Conservation (phyloP, 768 basidiomycete species). For the Rhizopogon salebrosus region DNA sequence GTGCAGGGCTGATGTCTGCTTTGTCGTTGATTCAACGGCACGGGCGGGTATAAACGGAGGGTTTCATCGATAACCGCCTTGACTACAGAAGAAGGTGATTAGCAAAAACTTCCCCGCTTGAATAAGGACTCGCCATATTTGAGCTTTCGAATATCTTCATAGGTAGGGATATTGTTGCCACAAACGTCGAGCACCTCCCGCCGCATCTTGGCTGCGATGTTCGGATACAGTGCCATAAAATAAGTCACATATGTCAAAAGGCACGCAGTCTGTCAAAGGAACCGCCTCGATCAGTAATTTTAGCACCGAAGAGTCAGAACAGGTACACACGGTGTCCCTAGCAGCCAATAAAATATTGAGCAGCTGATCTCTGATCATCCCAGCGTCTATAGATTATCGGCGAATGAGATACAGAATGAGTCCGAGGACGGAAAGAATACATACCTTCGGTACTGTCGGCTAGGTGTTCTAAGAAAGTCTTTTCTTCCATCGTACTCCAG, state of each 20-base stretch:
- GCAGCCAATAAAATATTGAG: constrained; percentile 74
- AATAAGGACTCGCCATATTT: constrained; percentile 54
- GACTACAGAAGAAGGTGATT: constrained; percentile 35
- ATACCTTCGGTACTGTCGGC: constrained; percentile 60
- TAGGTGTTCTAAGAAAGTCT: constrained; percentile 64
- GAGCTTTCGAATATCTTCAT: constrained; percentile 52
- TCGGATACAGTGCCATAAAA: constrained; percentile 61
- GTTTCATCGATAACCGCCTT: constrained; percentile 78
- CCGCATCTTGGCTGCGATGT: constrained; percentile 47
- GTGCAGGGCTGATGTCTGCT: constrained; percentile 42
- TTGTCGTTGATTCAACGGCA: constrained; percentile 68
- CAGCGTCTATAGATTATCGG: constrained; percentile 40
- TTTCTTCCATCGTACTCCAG: constrained; percentile 38
- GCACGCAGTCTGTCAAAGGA: constrained; percentile 51
- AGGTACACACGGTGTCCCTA: constrained; percentile 61
- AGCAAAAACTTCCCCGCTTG: background rate
- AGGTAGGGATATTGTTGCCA: constrained; percentile 46
- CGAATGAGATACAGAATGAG: constrained; percentile 5
- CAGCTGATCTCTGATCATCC: constrained; percentile 70
- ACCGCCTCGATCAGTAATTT: background rate
- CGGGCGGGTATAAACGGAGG: constrained; percentile 72
- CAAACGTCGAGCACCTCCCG: constrained; percentile 56
- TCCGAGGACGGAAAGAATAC: constrained; percentile 8
- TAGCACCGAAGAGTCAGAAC: background rate
- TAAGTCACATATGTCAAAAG: constrained; percentile 68